phyloP scores from a whole-genome alignment of 805 yeast genomes.

The Naumovozyma dairenensis region DNA sequence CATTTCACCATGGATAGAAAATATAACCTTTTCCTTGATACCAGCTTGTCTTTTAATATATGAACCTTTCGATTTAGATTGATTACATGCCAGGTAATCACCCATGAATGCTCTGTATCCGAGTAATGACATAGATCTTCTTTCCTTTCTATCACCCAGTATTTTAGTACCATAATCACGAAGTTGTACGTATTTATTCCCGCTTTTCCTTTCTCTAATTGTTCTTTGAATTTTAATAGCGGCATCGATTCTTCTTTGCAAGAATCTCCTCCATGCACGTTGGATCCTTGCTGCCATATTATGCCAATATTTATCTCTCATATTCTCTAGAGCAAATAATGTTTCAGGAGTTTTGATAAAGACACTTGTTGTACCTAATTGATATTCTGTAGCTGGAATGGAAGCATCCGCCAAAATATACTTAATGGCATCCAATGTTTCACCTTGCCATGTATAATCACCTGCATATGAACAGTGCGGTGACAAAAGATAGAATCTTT shows the following conservation, averaged over 20 bases:
- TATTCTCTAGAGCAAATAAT: conserved; percentile 83
- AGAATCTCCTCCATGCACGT: conserved; percentile 87
- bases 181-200: conserved; percentile 72
- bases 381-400: conserved; percentile 75
- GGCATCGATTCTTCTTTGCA: conserved; percentile 73
- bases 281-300: conserved; percentile 97
- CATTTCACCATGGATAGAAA: conserved; percentile 75
- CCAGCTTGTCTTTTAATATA: conserved; percentile 63
- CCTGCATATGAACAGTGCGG: conserved; percentile 90
- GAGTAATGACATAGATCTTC: conserved; percentile 76
- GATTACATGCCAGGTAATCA: conserved; percentile 85
- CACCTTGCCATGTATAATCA: conserved; percentile 58
- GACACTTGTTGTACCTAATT: conserved; percentile 83
- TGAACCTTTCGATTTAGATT: conserved; percentile 63
- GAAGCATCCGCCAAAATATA: conserved; percentile 48
- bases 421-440: conserved; percentile 42
- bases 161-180: conserved; percentile 75
- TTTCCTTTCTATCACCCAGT: conserved; percentile 68
- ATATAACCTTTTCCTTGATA: conserved; percentile 58
- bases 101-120: conserved; percentile 89
- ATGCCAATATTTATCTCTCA: conserved; percentile 97
- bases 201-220: conserved; percentile 72
- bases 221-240: conserved; percentile 73
- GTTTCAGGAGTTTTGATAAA: conserved; percentile 97
- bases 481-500: conserved; percentile 81